Evolutionary conservation across 306 rosid species (phyloP).

Genomic region (Phaseolus lunatus): DNA sequence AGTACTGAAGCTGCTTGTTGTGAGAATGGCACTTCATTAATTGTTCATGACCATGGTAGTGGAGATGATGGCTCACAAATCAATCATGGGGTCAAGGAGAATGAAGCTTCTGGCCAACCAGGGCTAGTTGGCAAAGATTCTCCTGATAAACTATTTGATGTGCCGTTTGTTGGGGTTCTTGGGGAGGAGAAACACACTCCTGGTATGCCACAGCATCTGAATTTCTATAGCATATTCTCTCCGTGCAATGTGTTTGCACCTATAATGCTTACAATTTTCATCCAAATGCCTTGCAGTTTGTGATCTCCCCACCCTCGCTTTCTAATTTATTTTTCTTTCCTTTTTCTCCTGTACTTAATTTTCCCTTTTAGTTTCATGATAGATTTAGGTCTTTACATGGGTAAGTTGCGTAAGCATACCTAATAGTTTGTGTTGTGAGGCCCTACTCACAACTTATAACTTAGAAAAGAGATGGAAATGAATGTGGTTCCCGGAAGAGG

Average conservation of each 20-base stretch:
- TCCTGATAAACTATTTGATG: constrained; percentile 65
- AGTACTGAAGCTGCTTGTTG: constrained; percentile 52
- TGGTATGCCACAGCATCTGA: constrained; percentile 58
- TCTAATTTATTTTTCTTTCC: constrained; percentile 2
- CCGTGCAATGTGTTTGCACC: background rate
- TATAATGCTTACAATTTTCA: constrained; percentile 20
- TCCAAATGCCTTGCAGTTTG: constrained; percentile 2
- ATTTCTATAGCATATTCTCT: constrained; percentile 10
- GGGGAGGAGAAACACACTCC: constrained; percentile 62
- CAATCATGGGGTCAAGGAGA: constrained; percentile 58
- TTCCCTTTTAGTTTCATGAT: constrained; percentile 13
- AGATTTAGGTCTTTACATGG: constrained; percentile 25
- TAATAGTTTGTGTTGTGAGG: constrained; percentile 3
- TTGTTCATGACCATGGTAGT: constrained; percentile 57
- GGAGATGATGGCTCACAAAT: constrained; percentile 55
- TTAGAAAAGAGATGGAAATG: constrained; percentile 15
- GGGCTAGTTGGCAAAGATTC: constrained; percentile 61
- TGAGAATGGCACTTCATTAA: constrained; percentile 68
- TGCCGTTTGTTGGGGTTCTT: constrained; percentile 60
- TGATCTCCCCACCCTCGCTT: constrained; percentile 22
- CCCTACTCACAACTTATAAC: background rate
- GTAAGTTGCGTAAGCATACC: background rate
- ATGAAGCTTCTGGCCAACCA: constrained; percentile 51
- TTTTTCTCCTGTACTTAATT: background rate
- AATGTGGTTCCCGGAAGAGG: constrained; percentile 3